Evolutionary conservation across 805 yeast genomes (phyloP), one percentile per base, ranked within the genome.

Genomic region (Nakazawaea sp.): DNA sequence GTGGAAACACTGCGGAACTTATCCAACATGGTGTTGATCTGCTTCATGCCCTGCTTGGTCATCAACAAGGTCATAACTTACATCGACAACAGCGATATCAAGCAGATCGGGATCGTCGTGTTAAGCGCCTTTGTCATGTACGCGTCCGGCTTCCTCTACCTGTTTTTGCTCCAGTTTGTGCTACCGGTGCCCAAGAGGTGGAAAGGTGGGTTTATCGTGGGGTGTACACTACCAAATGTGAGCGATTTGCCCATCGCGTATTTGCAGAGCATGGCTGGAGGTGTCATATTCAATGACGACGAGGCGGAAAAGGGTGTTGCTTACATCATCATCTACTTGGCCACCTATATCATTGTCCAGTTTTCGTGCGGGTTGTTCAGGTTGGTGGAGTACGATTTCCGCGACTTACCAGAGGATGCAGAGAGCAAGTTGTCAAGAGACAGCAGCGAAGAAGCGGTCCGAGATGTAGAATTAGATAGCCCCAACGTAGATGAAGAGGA

Each of bases 161-260:
- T 44, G 10, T 38, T 53, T 13, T 52, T 61, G 1, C 10, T 53
- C 31, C 25, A 49, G 51, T 4, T 44, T 51, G 12, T 48, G 51
- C 24, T 41, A 26, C 74, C 74, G 2, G 61, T 77, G 10, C 90
- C 92, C 1, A 75, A 66, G 45, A 58, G 70, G 35, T 82, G 89
- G 89, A 58, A 69, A 18, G 87, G 87, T 25, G 88, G 89, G 0
- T 70, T 79, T 9, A 43, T 81, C 11, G 70, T 79, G 5, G 87
- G 81, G 1, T 86, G 87, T 3, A 61, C 80, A 45, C 72, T 82
- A 57, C 86, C 86, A 24, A 82, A 82, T 52, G 81, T 81, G 32
- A 72, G 83, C 23, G 92, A 82, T 52, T 62, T 82, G 33, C 92
- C 92, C 1, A 81, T 82, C 45, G 89, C 90, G 0, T 81, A 80